Base-by-base conservation (phyloP, 495 filamentous ascomycete species). In the Penicillium robsamsonii region DNA sequence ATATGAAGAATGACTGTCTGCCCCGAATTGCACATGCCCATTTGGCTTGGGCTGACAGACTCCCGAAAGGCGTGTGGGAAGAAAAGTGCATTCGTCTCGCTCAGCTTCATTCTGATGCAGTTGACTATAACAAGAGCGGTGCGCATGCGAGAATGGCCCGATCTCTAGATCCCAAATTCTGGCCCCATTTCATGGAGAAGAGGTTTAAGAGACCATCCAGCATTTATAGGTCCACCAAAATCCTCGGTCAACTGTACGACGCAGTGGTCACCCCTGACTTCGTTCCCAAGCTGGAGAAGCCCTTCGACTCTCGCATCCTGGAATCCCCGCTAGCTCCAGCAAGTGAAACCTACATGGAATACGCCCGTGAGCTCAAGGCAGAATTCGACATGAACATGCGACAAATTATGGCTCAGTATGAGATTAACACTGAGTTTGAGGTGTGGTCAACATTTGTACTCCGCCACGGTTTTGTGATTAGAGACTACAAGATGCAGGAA, bases 131-230 rank as follows among this genome's bases (percentile, higher is more conserved):
- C 46, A 98, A 98, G 69, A 88, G 89, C n/a, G 94, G 94, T 0
- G 75, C 81, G 17, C 79, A 87, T 12, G 93, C 92, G 2, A 60
- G 76, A 4, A 87, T 96, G 81, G 73, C 75, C 2, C 78, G 77
- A 33, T 72, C 77, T 2, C 74, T 95, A 1, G 73, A 80, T 10
- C 83, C 87, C 0, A 70, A 53, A 2, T 70, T 67, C 46, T 96
- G 84, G 78, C 94, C 94, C 0, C 94, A 98, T 64, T 98, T 95
- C 62, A 96, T 96, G 88, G 89, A 95, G 57, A 92, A 88, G 61
- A 75, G 73, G 12, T 46, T 75, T 55, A 75, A 74, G 42, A 59
- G 70, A 2, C 70, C 79, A 20, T 74, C 81, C 2, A 72, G 72
- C 42, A 76, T 76, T 0, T 94, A 95, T 58, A 71, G 69, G 3